Base-by-base conservation (phyloP, 352 stramenopile genomes). In the Phytophthora multivora region DNA sequence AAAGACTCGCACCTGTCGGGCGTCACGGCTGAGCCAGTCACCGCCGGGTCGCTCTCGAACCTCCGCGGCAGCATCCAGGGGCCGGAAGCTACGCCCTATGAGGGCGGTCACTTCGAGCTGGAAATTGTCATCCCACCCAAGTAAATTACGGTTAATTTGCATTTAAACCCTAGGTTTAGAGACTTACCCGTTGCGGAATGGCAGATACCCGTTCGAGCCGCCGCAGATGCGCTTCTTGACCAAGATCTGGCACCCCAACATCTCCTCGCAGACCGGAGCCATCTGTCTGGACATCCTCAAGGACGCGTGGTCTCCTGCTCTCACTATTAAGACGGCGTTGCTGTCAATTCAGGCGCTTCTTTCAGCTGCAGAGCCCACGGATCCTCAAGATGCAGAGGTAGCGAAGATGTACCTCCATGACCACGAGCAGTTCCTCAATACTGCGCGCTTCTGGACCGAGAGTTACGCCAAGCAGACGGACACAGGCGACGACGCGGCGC, bases 231-330 rank as follows among this genome's bases (percentile, higher is more conserved):
- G 83, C 60, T 98, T 98, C 66, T 71, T 92, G 26, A 98, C 93
- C 48, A 98, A 98, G 75, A 97, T 98, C 64, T 98, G 93, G 93
- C 97, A 99, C 75, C 97, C 97, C 1, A 99, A 99, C 69, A 98
- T 99, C 68, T 98, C 90, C 15, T 98, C 92, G 3, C 94, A 98
- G 80, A 98, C 96, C 7, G 97, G 97, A 25, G 95, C 95, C 9
- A 99, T 99, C 73, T 99, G 97, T 69, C 81, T 99, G 80, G 97
- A 99, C 63, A 98, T 99, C 64, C 77, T 99, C 30, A 99, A 99
- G 73, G 96, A 99, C 77, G 89, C 97, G 71, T 98, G 94, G 94
- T 97, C 90, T 9, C 97, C 97, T 4, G 97, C 97, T 21, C 63
- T 99, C 43, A 98, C 96, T 19, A 99, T 99, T 66, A 99, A 98